Base-by-base conservation (phyloP, 2,329 filamentous ascomycete species). In the Alternaria triticimaculans region DNA sequence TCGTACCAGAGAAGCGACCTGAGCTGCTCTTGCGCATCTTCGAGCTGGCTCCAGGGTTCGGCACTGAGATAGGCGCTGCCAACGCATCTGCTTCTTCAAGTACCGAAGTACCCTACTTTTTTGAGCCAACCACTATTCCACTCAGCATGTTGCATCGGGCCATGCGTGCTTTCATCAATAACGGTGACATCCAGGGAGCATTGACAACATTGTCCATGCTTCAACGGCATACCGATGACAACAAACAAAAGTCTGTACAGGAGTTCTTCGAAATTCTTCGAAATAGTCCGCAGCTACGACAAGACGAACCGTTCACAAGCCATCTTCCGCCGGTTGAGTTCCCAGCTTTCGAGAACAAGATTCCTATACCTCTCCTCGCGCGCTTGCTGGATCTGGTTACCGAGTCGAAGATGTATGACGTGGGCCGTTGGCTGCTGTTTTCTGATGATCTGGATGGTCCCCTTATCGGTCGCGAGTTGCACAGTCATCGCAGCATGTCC, bases 371-470 rank as follows among this genome's bases (percentile, higher is more conserved):
- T 6, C 80, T 85, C 3, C 76, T 88, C 46, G 85, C 83, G 3
- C 79, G 80, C 21, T 74, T 89, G 23, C 77, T 89, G 21, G 84
- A 87, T 62, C 68, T 88, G 26, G 78, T 82, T 21, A 85, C 82
- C 0, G 78, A 82, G 20, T 78, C 82, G 14, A 80, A 81, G 55
- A 75, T 81, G 8, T 85, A 82, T 62, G 81, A 83, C 15, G 79
- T 89, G 57, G 87, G 84, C 5, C 80, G 82, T 30, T 87, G 84
- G 83, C 76, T 89, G 12, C 76, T 89, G 1, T 82, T 84, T 58
- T 84, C 83, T 1, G 70, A 82, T 10, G 86, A 87, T 65, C 66
- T 86, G 14, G 86, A 88, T 67, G 86, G 85, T 0, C 85, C 86
- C n/a, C 64, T 85, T 3, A 86, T 89, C 23, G 76, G 82, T 21